Base-by-base conservation (phyloP, 495 filamentous ascomycete genomes). In the Darksidea phi region DNA sequence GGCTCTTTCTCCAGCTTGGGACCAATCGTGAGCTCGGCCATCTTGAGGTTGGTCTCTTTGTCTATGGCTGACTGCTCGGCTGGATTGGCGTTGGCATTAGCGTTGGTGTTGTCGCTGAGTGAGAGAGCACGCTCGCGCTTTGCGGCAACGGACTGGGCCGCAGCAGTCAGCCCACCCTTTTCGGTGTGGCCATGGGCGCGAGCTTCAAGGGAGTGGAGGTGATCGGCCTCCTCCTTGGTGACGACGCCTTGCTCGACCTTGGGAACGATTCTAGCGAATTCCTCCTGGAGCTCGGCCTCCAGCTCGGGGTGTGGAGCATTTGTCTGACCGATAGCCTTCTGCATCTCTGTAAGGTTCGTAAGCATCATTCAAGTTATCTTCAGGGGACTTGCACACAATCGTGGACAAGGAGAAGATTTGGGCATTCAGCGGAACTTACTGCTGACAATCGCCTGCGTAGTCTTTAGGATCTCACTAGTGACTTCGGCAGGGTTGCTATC, bases 161-260 rank as follows among this genome's bases (percentile, higher is more conserved):
- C 23, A 2, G 61, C 51, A 2, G 61, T 65, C 11, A 66, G 28
- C 6, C 66, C 54, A 20, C 66, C 66, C 47, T 64, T 61, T 51
- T 68, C 55, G 26, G 56, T 68, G 34, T 52, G 38, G 10, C 64
- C 64, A 38, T 59, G 55, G 20, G 46, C 55, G 21, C 60, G 54
- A 47, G 48, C 37, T 37, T 67, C 65, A n/a, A 59, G 62, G n/a
- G 55, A 59, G 43, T 59, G 55, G 3, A 65, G 62, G 24, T 60
- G 48, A 17, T 59, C 42, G 21, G 62, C 62, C 23, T 65, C 62
- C 15, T 38, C 56, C 23, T 55, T 50, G 18, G 62, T 65, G 49
- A 65, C 56, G n/a, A 42, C 54, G 41, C 53, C 50, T 4, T 55
- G 13, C 45, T 54, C 56, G n/a, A 65, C 51, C 45, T 65, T 65